Base-by-base conservation (phyloP, 2,329 filamentous ascomycete species). In the Fusarium tupiense region DNA sequence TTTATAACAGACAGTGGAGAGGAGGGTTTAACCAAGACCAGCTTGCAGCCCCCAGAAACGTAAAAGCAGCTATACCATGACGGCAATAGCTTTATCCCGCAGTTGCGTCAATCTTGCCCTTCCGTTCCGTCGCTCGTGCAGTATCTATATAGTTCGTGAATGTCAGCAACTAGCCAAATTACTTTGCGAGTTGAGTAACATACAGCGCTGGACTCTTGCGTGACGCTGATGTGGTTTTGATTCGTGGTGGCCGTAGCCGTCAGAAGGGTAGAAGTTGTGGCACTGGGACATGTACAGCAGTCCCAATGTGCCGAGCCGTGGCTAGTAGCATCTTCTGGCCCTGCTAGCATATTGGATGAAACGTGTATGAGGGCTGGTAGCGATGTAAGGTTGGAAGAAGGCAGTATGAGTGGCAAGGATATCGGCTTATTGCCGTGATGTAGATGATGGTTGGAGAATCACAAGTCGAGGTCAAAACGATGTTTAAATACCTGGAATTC, bases 11-110 rank as follows among this genome's bases (percentile, higher is more conserved):
- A 29, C 46, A 49, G 16, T 49, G 46, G 46, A 22, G 16, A 29
- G 46, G 20, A 49, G 46, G 46, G 46, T 29, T 49, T 49, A 22
- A 49, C 46, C 46, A 49, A 49, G 46, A 49, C 46, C 26, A 49
- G 46, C 46, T 49, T 49, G 46, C 46, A 49, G 46, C 46, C 46
- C 46, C 26, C 26, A 22, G 46, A 22, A 49, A 49, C 46, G 26
- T 49, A 49, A 49, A 49, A 49, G 26, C 46, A 49, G 46, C 46
- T 49, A 49, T 16, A 29, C 46, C 46, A 29, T 29, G 46, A 22
- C 26, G 46, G 46, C 20, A 3, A 29, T 49, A 49, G 46, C 46
- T 49, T 49, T 49, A 49, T 49, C 46, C 46, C 29, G 46, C 46
- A 10, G 3, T 49, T 49, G 13, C 29, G 46, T 49, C 46, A 49